A percentile compares a stretch with the other conserved stretches of the same genome.
Conservation (phyloP, 2,329 filamentous ascomycete genomes). For the Penicillium frequentans region DNA sequence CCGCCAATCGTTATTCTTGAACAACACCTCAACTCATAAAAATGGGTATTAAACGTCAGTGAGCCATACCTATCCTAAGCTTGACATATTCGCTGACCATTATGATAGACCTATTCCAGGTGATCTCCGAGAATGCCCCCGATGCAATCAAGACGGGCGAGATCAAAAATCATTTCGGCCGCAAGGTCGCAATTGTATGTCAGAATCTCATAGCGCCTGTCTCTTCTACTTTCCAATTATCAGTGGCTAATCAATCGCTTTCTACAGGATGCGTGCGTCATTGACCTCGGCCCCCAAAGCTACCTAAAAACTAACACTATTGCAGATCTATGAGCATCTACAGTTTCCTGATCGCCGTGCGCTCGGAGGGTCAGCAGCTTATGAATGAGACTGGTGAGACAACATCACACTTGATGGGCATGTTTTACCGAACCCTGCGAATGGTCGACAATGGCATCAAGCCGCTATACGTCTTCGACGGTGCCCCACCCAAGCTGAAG, state of each 20-base stretch:
- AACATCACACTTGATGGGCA: conserved; percentile 97
- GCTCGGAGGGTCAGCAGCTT: conserved; percentile 93
- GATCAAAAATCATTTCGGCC: conserved; percentile 98
- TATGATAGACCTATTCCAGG: conserved; percentile 65
- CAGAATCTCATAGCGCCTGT: not conserved
- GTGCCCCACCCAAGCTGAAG: conserved; percentile 94
- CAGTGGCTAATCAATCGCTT: conserved; percentile 13
- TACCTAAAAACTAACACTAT: conserved; percentile 19
- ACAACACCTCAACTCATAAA: conserved; percentile 9
- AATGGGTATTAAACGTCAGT: conserved; percentile 56
- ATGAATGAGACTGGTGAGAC: conserved; percentile 95
- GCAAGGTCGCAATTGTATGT: conserved; percentile 94
- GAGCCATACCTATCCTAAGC: conserved; percentile 16
- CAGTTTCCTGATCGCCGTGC: conserved; percentile 96
- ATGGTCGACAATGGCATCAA: conserved; percentile 99
- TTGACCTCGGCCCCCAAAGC: not conserved
- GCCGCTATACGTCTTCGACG: conserved; percentile 96
- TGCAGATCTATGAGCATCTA: conserved; percentile 94
- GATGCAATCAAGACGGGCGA: conserved; percentile 93
- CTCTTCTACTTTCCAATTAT: not conserved
- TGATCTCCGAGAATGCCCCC: conserved; percentile 91
- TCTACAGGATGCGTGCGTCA: conserved; percentile 57
- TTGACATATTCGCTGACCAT: conserved; percentile 47
- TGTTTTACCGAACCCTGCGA: conserved; percentile 97
- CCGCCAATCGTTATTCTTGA: not conserved